Percentiles rank a stretch among this genome's conserved stretches.
These are phyloP conservation scores for Hansenula lynferdii DNA, from an alignment of 1,139 yeast genomes.

Conservation along the genomic window DNA sequence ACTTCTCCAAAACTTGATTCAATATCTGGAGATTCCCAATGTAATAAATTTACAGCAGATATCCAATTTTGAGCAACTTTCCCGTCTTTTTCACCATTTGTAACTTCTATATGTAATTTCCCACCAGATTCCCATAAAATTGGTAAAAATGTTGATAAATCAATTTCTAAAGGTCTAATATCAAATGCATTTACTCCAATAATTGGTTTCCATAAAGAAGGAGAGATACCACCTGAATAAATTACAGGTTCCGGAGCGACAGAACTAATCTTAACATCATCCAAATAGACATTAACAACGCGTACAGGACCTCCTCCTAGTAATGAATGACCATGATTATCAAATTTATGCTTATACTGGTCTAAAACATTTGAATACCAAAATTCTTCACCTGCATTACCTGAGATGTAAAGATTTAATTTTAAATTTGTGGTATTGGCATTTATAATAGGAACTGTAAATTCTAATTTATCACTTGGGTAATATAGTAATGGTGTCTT, in stretches of 20 bases:
- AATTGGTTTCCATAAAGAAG: conserved; percentile 74
- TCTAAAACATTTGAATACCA: conserved; percentile 72
- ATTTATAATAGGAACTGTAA: conserved; percentile 33
- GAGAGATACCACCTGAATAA: conserved; percentile 76
- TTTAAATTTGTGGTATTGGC: conserved; percentile 20
- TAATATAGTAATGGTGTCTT: conserved; percentile 40
- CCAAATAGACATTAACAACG: conserved; percentile 43
- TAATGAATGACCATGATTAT: conserved; percentile 33
- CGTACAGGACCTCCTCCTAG: conserved; percentile 65
- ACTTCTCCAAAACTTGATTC: conserved; percentile 37
- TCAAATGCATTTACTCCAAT: conserved; percentile 74
- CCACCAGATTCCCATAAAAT: conserved; percentile 42
- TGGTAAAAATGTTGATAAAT: conserved; percentile 65
- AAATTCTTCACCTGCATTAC: conserved; percentile 77
- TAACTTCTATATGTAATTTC: conserved; percentile 41
- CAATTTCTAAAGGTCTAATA: conserved; percentile 58
- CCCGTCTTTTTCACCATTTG: conserved; percentile 53
- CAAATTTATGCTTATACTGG: conserved; percentile 34
- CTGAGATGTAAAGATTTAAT: conserved; percentile 63
- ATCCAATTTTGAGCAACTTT: conserved; percentile 63
- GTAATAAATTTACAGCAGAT: conserved; percentile 56
- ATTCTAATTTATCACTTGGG: conserved; percentile 35
- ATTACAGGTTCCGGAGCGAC: conserved; percentile 57
- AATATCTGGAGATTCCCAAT: conserved; percentile 50
- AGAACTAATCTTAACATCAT: conserved; percentile 44